Evolutionary conservation across 768 basidiomycete species (phyloP), one percentile per base, ranked within the genome.

Genomic region (Psilocybe subaeruginosa): DNA sequence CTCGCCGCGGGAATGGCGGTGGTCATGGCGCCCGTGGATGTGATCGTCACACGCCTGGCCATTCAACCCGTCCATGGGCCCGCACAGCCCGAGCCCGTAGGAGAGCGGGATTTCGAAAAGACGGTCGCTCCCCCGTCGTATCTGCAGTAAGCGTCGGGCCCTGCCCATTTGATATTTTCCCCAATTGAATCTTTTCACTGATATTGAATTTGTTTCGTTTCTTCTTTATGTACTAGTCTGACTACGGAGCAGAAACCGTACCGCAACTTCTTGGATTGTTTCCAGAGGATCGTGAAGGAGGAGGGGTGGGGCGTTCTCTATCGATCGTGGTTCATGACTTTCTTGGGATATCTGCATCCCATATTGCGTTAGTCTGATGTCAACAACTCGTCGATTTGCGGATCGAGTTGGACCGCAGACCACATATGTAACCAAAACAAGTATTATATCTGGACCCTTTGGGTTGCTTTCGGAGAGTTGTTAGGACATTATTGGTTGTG

Each of bases 281-380:
- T 68, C 54, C 46, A 53, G 23, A 58, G 62, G 29, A 66, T 63
- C 43, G 46, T 56, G 2, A 31, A 60, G 30, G 68, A 69, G 39
- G 68, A 69, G 35, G 68, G 68, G 0, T 61, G 61, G 59, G 58
- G 47, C n/a, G 56, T 58, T 11, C 37, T 69, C 7, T 69, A 66
- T 39, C 65, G 68, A 46, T 59, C 58, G 5, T 69, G 60, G 63
- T 57, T 62, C 54, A 35, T 66, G 16, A 66, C 65, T 9, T 57
- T 64, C 23, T 41, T 69, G 7, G 65, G 65, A 27, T 55, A 53
- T 37, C 14, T 50, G 27, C 29, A 58, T 12, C 60, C 53, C 6
- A 6, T 33, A 2, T 47, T 65, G 8, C 60, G 59, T 1, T 65
- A 35, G 56, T 35, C 12, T 43, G 27, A 16, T 8, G 17, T 16